These are phyloP conservation scores for Andrographis paniculata DNA, from an alignment of 305 asterid genomes.

Conservation along the genomic window DNA sequence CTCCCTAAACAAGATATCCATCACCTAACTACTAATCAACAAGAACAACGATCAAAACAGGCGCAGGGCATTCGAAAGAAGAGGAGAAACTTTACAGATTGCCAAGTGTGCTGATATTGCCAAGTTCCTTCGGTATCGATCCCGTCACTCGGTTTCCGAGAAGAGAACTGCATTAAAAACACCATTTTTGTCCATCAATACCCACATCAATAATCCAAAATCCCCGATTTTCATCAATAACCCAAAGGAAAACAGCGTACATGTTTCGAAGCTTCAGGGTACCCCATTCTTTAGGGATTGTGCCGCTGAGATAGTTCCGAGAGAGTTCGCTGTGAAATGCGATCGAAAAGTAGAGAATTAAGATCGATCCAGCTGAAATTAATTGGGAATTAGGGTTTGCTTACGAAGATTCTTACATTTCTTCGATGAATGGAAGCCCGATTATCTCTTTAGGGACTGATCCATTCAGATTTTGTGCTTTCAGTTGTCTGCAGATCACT, in stretches of 20 bases:
- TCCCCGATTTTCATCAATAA: too few species aligned
- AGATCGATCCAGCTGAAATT: neutral
- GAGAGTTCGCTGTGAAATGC: conserved; percentile 36
- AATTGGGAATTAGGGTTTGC: too few species aligned
- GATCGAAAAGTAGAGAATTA: neutral
- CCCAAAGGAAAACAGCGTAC: conserved; percentile 24
- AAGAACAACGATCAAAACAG: too few species aligned
- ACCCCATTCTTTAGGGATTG: conserved; percentile 67
- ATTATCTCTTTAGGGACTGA: conserved; percentile 37
- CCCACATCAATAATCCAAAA: too few species aligned
- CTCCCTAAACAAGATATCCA: too few species aligned
- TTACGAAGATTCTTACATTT: conserved; percentile 29
- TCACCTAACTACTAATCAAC: too few species aligned
- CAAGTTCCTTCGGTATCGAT: conserved; percentile 38
- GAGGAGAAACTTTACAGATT: conserved; percentile 27
- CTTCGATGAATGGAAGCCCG: conserved; percentile 46
- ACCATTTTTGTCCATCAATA: too few species aligned
- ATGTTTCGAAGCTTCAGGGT: conserved; percentile 43
- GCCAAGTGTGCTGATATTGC: conserved; percentile 48
- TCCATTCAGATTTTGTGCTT: conserved; percentile 44
- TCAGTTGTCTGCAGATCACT: conserved; percentile 38
- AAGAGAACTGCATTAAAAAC: conserved; percentile 36
- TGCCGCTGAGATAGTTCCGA: conserved; percentile 63
- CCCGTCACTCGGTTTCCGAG: conserved; percentile 66
- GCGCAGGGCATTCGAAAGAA: too few species aligned